Base-by-base conservation (phyloP, 805 yeast genomes). In the Komagataella mondaviorum region DNA sequence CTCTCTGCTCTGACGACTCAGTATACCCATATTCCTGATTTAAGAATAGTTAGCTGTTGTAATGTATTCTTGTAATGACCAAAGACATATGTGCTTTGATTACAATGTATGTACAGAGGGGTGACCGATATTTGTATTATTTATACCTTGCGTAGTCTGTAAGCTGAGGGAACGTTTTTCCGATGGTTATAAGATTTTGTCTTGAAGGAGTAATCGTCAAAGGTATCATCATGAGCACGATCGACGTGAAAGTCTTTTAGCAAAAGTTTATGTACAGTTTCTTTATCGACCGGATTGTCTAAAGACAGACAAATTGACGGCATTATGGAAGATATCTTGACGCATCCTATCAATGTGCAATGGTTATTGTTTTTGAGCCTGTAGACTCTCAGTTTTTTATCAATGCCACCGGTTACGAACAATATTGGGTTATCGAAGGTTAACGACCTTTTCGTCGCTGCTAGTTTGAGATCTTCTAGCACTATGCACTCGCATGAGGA, bases 371-470 rank as follows among this genome's bases (percentile, higher is more conserved):
- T 44, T 30, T 49, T 55, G 18, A 59, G 48, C n/a, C 55, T 22
- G 49, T 57, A 60, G 2, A 59, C 36, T 46, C 61, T 44, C 39
- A 60, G 51, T 17, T 51, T 51, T 44, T 59, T 60, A 51, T 57
- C 59, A n/a, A 60, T 54, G 23, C 60, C 56, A 7, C 56, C 61
- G n/a, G 59, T 45, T 20, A 54, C 45, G 12, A 60, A 48, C 7
- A 59, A 20, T 8, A 51, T 44, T 20, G 22, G 44, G 12, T 18
- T 23, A 44, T 17, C 24, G 24, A 45, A 47, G 10, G 48, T 48
- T 24, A 18, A 39, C 6, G 14, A 17, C 20, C 22, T 23, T 20
- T 49, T 46, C 47, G 8, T 45, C 44, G 8, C 30, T 17, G 50
- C 30, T 4, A 18, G n/a, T 20, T 17, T 51, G 16, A 48, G 39